Percentiles rank a stretch among this genome's conserved stretches.
Evolutionary conservation across 306 rosid genomes (phyloP).

Genomic region (Begonia masoniana): DNA sequence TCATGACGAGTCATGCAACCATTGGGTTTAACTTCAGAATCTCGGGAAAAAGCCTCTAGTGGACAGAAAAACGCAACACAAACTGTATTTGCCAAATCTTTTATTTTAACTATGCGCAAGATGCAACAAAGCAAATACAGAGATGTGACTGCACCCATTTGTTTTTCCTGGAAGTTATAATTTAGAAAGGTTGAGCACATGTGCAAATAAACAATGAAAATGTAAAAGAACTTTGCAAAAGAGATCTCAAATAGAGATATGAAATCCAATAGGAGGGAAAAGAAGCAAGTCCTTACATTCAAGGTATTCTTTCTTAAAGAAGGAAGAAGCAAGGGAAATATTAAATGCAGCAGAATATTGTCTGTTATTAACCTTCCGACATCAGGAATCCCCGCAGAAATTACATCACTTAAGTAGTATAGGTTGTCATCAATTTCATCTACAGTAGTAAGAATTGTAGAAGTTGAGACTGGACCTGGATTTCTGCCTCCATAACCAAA

Average conservation of each 20-base stretch:
- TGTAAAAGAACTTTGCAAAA: neutral
- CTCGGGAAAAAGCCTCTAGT: constrained; percentile 35
- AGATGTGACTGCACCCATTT: constrained; percentile 58
- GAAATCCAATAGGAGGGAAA: neutral
- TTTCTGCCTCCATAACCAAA: constrained; percentile 48
- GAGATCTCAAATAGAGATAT: constrained; percentile 11
- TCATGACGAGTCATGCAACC: constrained; percentile 30
- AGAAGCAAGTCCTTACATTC: constrained; percentile 38
- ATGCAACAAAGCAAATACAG: constrained; percentile 84
- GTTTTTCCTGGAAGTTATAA: constrained; percentile 48
- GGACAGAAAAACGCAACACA: constrained; percentile 83
- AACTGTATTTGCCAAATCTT: constrained; percentile 79
- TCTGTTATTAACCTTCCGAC: constrained; percentile 73
- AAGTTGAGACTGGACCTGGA: constrained; percentile 35
- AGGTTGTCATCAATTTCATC: constrained; percentile 93
- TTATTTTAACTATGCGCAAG: constrained; percentile 74
- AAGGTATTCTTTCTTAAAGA: constrained; percentile 37
- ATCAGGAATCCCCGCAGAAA: constrained; percentile 93
- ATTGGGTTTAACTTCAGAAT: constrained; percentile 33
- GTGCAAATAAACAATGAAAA: constrained; percentile 9
- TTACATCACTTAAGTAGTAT: constrained; percentile 80
- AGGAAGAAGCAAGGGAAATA: constrained; percentile 83
- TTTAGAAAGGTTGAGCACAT: constrained; percentile 32
- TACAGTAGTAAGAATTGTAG: constrained; percentile 51
- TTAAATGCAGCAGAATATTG: constrained; percentile 58